A percentile compares a stretch with the other conserved stretches of the same genome.
Evolutionary conservation across 164 flowering plant species (phyloP).

Genomic region (Taxillus chinensis): DNA sequence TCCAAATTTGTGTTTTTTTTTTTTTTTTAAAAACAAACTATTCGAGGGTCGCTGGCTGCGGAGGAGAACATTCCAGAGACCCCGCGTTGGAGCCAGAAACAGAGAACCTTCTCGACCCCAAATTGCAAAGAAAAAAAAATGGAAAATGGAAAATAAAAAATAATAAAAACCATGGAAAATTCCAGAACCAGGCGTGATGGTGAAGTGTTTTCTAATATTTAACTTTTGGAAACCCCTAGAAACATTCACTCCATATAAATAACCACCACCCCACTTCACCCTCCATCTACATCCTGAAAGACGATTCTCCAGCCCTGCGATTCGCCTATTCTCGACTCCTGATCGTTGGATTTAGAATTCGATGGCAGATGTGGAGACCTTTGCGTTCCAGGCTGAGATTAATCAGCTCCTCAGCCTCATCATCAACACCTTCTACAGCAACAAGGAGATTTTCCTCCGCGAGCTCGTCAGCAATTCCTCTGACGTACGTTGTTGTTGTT

Average conservation of each 20-base stretch:
- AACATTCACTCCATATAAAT: neutral
- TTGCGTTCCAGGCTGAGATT: conserved; percentile 54
- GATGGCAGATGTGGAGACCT: conserved; percentile 28
- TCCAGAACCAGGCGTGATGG: neutral
- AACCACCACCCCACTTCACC: neutral
- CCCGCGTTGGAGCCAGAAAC: no score
- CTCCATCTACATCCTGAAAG: neutral
- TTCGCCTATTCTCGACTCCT: neutral
- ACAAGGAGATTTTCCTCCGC: conserved; percentile 51
- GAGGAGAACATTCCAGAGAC: neutral
- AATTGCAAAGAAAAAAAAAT: neutral
- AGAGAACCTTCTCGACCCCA: neutral
- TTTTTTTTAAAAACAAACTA: no score
- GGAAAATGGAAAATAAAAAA: neutral
- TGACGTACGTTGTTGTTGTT: conserved; percentile 23
- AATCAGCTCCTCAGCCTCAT: conserved; percentile 45
- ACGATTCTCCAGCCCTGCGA: neutral
- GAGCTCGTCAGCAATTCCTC: conserved; percentile 49
- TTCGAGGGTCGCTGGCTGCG: neutral
- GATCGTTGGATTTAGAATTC: neutral
- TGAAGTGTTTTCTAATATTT: neutral
- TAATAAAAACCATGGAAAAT: neutral
- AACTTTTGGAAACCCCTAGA: neutral
- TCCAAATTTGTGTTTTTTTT: no score
- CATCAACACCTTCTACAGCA: conserved; percentile 50